Evolutionary conservation across 2,329 filamentous ascomycete genomes (phyloP).

Genomic region (Dendryphion nanum): DNA sequence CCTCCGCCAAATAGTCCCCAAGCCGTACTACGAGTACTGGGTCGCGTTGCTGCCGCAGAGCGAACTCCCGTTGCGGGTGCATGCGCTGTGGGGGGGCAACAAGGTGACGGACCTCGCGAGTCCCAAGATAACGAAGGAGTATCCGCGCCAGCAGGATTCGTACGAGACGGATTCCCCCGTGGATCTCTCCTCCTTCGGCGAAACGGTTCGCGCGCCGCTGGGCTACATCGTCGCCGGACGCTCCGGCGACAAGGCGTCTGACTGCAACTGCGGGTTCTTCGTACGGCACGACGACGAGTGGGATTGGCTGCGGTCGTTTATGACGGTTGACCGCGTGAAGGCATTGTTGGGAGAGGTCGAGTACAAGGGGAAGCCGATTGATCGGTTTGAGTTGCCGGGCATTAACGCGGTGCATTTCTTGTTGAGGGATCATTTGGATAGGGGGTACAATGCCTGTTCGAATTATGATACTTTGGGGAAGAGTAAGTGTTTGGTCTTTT

Average conservation of each 20-base stretch:
- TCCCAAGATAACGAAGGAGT: constrained; percentile 15
- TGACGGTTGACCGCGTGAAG: constrained; percentile 26
- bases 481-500: constrained; percentile 3
- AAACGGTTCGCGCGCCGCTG: constrained; percentile 30
- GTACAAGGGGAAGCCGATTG: constrained; percentile 33
- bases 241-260: constrained; percentile 21
- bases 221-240: constrained; percentile 33
- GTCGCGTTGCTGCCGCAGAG: constrained; percentile 14
- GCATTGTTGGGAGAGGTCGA: constrained; percentile 26
- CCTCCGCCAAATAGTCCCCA: constrained; percentile 12
- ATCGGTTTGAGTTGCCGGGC: constrained; percentile 39
- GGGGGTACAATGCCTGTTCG: constrained; percentile 28
- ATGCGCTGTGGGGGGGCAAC: constrained; percentile 13
- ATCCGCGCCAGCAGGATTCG: constrained; percentile 16
- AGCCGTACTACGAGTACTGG: constrained; percentile 18
- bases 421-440: constrained; percentile 48
- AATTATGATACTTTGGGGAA: constrained; percentile 18
- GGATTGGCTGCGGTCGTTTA: constrained; percentile 26
- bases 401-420: constrained; percentile 44
- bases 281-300: constrained; percentile 29
- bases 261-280: constrained; percentile 27
- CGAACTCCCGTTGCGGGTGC: constrained; percentile 16
- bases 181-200: constrained; percentile 25
- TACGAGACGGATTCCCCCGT: constrained; percentile 32
- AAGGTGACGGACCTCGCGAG: constrained; percentile 10